phyloP scores from a whole-genome alignment of 495 filamentous ascomycete genomes.

The Cercophora newfieldiana region DNA sequence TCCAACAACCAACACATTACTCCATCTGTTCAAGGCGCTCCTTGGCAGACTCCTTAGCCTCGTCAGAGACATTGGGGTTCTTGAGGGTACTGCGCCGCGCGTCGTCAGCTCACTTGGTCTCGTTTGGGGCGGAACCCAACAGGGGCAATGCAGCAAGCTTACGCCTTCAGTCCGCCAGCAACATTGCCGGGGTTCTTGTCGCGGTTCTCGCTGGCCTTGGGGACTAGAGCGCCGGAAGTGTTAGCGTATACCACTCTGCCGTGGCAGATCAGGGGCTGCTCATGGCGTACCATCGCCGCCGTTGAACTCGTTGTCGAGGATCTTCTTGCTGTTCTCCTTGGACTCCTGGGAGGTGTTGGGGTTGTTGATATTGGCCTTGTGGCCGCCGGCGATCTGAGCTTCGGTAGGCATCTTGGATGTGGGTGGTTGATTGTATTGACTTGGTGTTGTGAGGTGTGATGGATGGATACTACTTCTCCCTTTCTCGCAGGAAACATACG shows the following conservation, averaged over 20 bases:
- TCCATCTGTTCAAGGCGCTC: constrained; percentile 43
- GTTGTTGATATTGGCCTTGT: constrained; percentile 53
- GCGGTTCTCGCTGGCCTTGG: constrained; percentile 26
- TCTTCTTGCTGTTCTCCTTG: constrained; percentile 41
- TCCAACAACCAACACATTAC: not conserved
- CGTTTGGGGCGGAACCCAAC: not conserved
- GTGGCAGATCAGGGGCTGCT: not conserved
- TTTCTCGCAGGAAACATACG: not conserved
- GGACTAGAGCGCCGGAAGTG: constrained; percentile 17
- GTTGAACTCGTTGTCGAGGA: constrained; percentile 46
- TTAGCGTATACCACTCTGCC: not conserved
- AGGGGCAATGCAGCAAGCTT: constrained; percentile 17
- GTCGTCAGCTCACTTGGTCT: constrained; percentile 6
- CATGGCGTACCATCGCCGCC: constrained; percentile 34
- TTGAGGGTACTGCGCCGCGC: constrained; percentile 36
- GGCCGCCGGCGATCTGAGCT: constrained; percentile 45
- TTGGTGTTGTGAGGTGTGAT: not conserved
- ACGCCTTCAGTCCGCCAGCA: constrained; percentile 47
- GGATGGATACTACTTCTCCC: not conserved
- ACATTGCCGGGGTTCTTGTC: constrained; percentile 48
- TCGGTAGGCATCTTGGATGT: constrained; percentile 33
- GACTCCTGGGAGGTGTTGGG: constrained; percentile 41
- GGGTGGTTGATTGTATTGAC: not conserved
- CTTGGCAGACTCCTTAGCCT: constrained; percentile 44
- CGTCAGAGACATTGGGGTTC: constrained; percentile 44